Evolutionary conservation across 768 basidiomycete species (phyloP).

Genomic region (Russula virescens): DNA sequence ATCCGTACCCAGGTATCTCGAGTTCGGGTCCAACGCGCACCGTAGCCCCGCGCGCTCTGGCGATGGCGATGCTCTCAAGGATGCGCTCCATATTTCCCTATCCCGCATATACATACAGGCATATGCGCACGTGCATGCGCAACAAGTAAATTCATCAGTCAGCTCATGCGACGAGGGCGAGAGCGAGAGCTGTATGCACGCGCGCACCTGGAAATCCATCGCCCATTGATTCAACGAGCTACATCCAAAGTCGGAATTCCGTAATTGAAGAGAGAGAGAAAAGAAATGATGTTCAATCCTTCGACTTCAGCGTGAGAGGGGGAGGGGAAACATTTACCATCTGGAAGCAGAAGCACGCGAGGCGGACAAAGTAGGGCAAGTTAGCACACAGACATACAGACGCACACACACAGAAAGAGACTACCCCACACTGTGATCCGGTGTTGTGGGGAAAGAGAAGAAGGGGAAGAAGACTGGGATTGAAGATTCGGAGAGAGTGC

Average conservation of each 20-base stretch:
- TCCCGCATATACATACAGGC: not conserved
- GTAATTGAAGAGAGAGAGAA: not conserved
- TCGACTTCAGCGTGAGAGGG: not conserved
- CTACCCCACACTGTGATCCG: too few relatives aligned
- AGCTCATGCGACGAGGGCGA: too few relatives aligned
- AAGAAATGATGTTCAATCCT: too few relatives aligned
- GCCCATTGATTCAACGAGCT: constrained; percentile 98
- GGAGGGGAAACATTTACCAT: constrained; percentile 23
- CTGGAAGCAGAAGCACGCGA: not conserved
- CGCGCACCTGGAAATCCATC: constrained; percentile 78
- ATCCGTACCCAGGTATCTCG: constrained; percentile 97
- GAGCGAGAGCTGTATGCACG: too few relatives aligned
- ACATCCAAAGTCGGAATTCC: not conserved
- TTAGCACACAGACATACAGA: too few relatives aligned
- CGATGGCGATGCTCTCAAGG: constrained; percentile 77
- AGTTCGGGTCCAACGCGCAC: constrained; percentile 94
- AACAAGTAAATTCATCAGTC: too few relatives aligned
- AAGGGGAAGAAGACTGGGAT: too few relatives aligned
- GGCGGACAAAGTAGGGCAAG: too few relatives aligned
- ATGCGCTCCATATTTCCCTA: constrained; percentile 95
- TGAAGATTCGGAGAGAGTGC: not conserved
- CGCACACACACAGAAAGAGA: too few relatives aligned
- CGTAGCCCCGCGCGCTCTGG: constrained; percentile 83
- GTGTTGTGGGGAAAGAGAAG: too few relatives aligned
- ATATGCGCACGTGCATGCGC: too few relatives aligned